A percentile compares a stretch with the other conserved stretches of the same genome.
phyloP scores from a whole-genome alignment of 208 protist species.

The Spongospora subterranea region DNA sequence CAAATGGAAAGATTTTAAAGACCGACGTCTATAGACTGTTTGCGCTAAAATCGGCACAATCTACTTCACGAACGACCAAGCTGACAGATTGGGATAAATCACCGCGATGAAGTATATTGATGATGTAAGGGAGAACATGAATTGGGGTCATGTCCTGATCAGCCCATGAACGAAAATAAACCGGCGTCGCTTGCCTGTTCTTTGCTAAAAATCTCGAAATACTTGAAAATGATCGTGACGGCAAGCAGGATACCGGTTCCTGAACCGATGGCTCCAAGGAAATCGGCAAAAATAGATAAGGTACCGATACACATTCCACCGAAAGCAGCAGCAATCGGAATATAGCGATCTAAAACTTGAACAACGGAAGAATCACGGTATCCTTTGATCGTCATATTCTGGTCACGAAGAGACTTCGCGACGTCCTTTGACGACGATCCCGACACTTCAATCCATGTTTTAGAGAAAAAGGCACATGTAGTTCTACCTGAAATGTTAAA shows the following conservation, averaged over 20 bases:
- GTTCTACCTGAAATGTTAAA: conserved; percentile 62
- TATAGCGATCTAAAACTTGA: conserved; percentile 77
- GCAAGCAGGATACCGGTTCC: conserved; percentile 99
- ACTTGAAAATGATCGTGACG: conserved; percentile 99
- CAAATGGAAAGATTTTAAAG: no score
- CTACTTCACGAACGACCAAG: no score
- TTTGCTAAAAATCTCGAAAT: conserved; percentile 98
- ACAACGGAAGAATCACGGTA: conserved; percentile 76
- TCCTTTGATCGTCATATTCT: conserved; percentile 91
- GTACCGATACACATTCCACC: conserved; percentile 99
- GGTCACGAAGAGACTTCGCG: conserved; percentile 91
- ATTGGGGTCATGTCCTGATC: neutral
- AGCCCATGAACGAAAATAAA: conserved; percentile 63
- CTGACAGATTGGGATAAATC: no score
- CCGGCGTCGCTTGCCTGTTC: conserved; percentile 80
- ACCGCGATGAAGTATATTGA: no score
- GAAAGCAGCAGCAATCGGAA: conserved; percentile 98
- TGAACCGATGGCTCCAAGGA: conserved; percentile 94
- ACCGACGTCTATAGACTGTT: no score
- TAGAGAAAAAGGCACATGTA: conserved; percentile 97
- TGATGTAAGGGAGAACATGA: neutral
- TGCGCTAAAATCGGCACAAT: no score
- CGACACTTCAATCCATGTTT: conserved; percentile 94
- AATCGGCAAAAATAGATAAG: conserved; percentile 98
- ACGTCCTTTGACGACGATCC: conserved; percentile 95